Evolutionary conservation across 2,329 filamentous ascomycete genomes (phyloP), one percentile per base, ranked within the genome.

Genomic region (Colletotrichum navitas): DNA sequence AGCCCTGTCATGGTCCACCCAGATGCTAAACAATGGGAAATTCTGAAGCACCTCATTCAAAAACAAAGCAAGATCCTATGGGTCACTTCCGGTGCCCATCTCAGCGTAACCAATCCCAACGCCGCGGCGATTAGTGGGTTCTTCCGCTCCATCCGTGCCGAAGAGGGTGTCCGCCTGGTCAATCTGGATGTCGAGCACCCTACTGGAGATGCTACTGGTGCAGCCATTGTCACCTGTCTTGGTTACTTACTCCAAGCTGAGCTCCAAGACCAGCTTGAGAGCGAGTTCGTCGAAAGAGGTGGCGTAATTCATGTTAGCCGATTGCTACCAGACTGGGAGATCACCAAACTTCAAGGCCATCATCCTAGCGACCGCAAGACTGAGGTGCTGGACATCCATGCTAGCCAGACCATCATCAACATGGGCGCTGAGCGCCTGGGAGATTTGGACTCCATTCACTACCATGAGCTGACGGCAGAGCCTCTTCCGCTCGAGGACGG

Each of bases 1-100:
- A 56, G 14, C 0, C 49, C 74, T 0, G 29, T 76, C 1, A 55
- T 74, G 18, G 55, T 67, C 14, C 8, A 34, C 4, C n/a, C 72
- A 8, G 41, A 60, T 8, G 5, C 45, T 11, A 2, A 54, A 11
- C 74, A 78, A 26, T 78, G 77, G 76, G 70, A 75, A 1, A 51
- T 64, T 1, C 34, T 78, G 3, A 76, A 80, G 63, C 41, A 55
- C 1, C 70, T 79, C 12, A 63, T 76, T 24, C n/a, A n/a, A n/a
- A n/a, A n/a, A 41, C 41, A 21, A 58, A 60, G 10, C 63, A 70
- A 10, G 66, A 24, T 79, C 2, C 72, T 77, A 24, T 80, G 77
- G 77, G 76, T 79, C 0, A 79, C 76, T 2, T 66, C 66, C 43
- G 76, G 75, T 7, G 73, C 72, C 2, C 77, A 77, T 54, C 45